Evolutionary conservation across 2,329 filamentous ascomycete genomes (phyloP), one percentile per base, ranked within the genome.

Genomic region (Paraphoma sp.): DNA sequence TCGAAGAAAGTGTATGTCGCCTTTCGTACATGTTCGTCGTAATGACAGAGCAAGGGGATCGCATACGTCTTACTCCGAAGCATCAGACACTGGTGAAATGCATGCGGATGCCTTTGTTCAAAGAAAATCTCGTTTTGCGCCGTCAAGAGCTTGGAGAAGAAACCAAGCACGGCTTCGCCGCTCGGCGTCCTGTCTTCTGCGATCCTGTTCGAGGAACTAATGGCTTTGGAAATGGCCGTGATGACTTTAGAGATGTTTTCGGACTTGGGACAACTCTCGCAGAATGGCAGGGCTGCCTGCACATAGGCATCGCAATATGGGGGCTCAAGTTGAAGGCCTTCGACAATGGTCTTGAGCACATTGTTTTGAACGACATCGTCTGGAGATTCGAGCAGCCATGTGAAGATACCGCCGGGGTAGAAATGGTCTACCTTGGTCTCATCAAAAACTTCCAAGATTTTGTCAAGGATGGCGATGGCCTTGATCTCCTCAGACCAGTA

Each of bases 341-440:
- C 72, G 10, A 54, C 30, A 10, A 77, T 64, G 4, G 72, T 76
- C 4, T 31, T 51, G 46, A 58, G 60, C 6, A 76, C 42, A 2
- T 60, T 49, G 2, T 51, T 42, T 30, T 69, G 68, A 8, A 64
- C 48, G 2, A 45, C 46, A 6, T 46, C n/a, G 7, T 72, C 63
- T 11, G 51, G 18, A 14, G 65, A 65, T 33, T 61, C 49, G 12
- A 74, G 60, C 65, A 77, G 69, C 61, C 64, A 64, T 45, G 67
- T 74, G 40, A 77, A 51, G 9, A 77, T 63, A 23, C 74, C 68
- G 11, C 73, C 73, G 31, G 75, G 75, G 56, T 72, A 75, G 45
- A 70, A 73, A 16, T 63, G 43, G 7, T 72, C 70, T 2, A 66
- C 60, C 51, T 70, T 75, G 17, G 65, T 53, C 2, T 48, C 43